These are phyloP conservation scores for Ploettnerulaceae sp. DNA, from an alignment of 2,329 filamentous ascomycete genomes.

Conservation along the genomic window DNA sequence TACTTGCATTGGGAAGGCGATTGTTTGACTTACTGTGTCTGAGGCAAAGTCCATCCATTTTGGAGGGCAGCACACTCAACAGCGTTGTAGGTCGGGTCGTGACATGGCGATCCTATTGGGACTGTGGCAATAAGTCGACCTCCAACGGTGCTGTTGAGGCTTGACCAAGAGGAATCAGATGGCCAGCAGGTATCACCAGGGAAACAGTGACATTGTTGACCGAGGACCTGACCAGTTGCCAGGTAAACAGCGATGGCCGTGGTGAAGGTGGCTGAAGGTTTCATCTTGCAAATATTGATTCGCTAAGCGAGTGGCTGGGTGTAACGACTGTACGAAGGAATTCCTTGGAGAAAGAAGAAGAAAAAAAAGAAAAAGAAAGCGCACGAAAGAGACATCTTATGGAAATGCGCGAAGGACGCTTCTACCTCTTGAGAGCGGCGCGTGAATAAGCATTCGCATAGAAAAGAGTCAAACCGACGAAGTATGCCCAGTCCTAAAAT, in stretches of 20 bases:
- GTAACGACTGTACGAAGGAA: conserved; percentile 1
- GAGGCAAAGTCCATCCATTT: conserved; percentile 34
- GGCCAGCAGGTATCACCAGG: conserved; percentile 40
- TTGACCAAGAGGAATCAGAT: conserved; percentile 39
- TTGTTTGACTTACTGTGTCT: conserved; percentile 34
- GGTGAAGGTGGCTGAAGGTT: neutral
- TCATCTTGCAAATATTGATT: conserved; percentile 5
- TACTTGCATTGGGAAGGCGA: neutral
- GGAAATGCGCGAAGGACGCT: neutral
- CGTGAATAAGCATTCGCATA: neutral
- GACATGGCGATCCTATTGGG: conserved; percentile 29
- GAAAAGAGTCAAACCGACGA: neutral
- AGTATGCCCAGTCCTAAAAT: neutral
- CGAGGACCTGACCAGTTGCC: too few species aligned
- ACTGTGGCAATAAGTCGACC: conserved; percentile 36
- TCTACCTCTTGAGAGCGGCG: neutral
- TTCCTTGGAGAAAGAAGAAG: neutral
- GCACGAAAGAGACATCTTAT: neutral
- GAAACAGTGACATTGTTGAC: conserved; percentile 9
- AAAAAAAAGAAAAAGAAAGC: neutral
- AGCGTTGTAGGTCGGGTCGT: conserved; percentile 24
- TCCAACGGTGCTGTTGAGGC: conserved; percentile 41
- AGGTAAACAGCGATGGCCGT: neutral
- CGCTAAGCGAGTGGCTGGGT: neutral
- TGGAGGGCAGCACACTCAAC: conserved; percentile 20